These are phyloP conservation scores for Podaxis carcinomalis DNA, from an alignment of 768 basidiomycete species.

Conservation along the genomic window DNA sequence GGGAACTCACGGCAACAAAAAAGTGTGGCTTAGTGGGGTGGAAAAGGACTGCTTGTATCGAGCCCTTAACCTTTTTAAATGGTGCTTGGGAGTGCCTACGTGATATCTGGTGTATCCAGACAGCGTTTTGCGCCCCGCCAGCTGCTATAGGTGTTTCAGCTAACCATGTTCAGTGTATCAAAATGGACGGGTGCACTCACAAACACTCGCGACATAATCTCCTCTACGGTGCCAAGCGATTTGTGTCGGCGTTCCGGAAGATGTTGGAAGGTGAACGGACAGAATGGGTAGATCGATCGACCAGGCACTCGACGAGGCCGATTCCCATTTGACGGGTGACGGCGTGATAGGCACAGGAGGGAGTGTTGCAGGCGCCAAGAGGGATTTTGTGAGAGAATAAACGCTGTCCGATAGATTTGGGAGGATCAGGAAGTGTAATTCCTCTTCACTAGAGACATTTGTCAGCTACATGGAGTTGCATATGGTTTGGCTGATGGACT, in stretches of 20 bases:
- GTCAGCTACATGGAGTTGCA: constrained; percentile 8
- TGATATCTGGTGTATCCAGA: constrained; percentile 95
- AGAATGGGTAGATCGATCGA: constrained; percentile 55
- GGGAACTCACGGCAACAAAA: constrained; percentile 86
- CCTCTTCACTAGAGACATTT: constrained; percentile 62
- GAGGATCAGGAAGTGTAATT: constrained; percentile 74
- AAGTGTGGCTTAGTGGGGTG: constrained; percentile 94
- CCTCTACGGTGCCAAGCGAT: constrained; percentile 91
- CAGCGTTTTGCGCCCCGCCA: constrained; percentile 70
- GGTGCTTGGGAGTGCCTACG: constrained; percentile 96
- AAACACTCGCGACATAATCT: constrained; percentile 93
- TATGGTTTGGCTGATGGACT: constrained; percentile 29
- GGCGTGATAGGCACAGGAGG: constrained; percentile 52
- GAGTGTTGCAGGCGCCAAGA: constrained; percentile 59
- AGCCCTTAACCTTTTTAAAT: constrained; percentile 92
- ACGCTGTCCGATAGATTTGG: constrained; percentile 66
- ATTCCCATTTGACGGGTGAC: constrained; percentile 69
- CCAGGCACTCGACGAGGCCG: constrained; percentile 39
- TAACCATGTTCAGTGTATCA: constrained; percentile 10
- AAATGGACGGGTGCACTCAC: constrained; percentile 46
- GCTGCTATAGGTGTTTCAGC: constrained; percentile 37
- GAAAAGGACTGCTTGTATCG: constrained; percentile 89
- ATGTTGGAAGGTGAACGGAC: constrained; percentile 55
- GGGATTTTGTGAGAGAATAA: constrained; percentile 53
- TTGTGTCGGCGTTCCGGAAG: constrained; percentile 72